Evolutionary conservation across 352 stramenopile species (phyloP), one percentile per base, ranked within the genome.

Genomic region (Globisporangium yorkense): DNA sequence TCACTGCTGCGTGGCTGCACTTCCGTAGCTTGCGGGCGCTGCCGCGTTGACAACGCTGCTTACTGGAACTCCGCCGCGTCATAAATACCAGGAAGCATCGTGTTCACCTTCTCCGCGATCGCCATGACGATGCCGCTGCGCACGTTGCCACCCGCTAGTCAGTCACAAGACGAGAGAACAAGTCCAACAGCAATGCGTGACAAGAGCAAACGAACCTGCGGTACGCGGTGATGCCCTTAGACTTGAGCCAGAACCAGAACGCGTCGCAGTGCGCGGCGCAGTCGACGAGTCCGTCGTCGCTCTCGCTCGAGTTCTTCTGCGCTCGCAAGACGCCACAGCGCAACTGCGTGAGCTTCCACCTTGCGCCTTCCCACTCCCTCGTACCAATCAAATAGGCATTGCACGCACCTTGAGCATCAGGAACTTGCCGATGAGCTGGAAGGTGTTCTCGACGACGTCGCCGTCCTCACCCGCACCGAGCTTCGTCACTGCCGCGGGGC

Each of bases 51-150:
- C 21, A 24, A 24, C 21, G 21, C 21, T 24, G 46, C 72, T 70
- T 97, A 96, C 61, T 97, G 87, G 76, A 98, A 98, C 48, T 96
- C 82, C 61, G 78, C 79, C 39, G 91, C 75, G 77, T 99, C 94
- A 81, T 99, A 98, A 76, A 98, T 97, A 76, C 94, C 94, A 67
- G 91, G 92, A 55, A 99, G 87, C 77, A 98, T 96, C 45, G 91
- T 98, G 81, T 98, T 98, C 50, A 97, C 85, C 75, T 98, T 99
- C 73, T 98, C 94, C 8, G 96, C 96, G 68, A 99, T 96, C 13
- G 92, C 92, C 75, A 97, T 96, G 24, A 99, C 96, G 73, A 99
- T 98, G 16, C 92, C 96, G 57, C 91, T 98, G 61, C 31, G 61
- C 27, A 57, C 21, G 21, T 24, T 24, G 21, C 21, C 21, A 24